Evolutionary conservation across 306 rosid species (phyloP).

Genomic region (Prosopis cineraria): DNA sequence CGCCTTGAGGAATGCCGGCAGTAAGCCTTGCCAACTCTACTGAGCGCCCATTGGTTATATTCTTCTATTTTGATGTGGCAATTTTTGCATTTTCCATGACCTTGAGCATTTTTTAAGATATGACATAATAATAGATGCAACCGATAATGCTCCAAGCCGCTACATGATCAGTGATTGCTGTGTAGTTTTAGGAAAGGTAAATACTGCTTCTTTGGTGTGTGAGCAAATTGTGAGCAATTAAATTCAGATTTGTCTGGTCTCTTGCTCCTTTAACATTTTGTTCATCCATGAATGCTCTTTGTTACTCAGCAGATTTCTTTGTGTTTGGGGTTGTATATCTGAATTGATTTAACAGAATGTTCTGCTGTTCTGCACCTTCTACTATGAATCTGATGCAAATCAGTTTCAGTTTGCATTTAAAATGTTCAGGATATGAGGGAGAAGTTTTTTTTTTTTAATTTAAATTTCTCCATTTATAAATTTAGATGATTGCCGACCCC

Average conservation of each 20-base stretch:
- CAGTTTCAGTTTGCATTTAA: neutral
- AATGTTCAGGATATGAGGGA: slow-evolving; percentile 7
- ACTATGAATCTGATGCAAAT: neutral
- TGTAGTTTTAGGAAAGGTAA: slow-evolving; percentile 94
- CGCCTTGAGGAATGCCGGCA: too few species aligned
- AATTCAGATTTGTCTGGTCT: neutral
- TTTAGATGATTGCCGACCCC: neutral
- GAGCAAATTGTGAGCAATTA: slow-evolving; percentile 3
- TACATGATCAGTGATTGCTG: slow-evolving; percentile 97
- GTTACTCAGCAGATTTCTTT: neutral
- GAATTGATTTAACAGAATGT: neutral
- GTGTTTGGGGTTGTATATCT: slow-evolving; percentile 22
- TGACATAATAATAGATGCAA: slow-evolving; percentile 85
- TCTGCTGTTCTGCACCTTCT: neutral
- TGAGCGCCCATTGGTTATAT: too few species aligned
- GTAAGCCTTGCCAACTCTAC: too few species aligned
- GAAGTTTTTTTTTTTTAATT: neutral
- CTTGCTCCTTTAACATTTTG: neutral
- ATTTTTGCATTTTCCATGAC: slow-evolving; percentile 45
- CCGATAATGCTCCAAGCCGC: slow-evolving; percentile 97
- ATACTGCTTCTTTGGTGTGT: slow-evolving; percentile 16
- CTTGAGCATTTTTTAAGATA: slow-evolving; percentile 57
- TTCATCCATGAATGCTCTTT: neutral
- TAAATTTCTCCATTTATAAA: neutral
- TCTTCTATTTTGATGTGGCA: neutral